Conservation (phyloP, 1,139 yeast species). For the Zygoascus sp. region DNA sequence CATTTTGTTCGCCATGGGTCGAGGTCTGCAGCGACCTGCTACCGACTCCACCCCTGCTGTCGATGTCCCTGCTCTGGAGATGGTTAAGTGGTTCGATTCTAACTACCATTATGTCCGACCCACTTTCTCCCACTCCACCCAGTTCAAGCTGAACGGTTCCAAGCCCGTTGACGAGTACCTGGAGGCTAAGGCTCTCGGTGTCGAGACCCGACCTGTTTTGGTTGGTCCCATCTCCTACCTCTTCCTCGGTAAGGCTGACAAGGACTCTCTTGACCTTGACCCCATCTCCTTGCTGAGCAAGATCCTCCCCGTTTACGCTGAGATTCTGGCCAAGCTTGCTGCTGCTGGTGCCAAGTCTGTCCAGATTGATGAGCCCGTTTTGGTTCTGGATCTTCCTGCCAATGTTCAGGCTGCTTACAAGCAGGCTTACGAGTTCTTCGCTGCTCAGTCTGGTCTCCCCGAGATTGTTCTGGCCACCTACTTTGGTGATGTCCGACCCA, state of each 20-base stretch:
- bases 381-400: conserved; percentile 89
- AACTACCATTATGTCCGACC: conserved; percentile 99
- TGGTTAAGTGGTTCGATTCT: conserved; percentile 99
- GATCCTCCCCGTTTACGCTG: conserved; percentile 87
- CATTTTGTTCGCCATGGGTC: conserved; percentile 97
- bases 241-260: conserved; percentile 95
- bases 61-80: conserved; percentile 98
- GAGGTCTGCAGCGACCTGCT: conserved; percentile 98
- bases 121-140: conserved; percentile 91
- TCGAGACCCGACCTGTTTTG: conserved; percentile 95
- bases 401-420: conserved; percentile 79
- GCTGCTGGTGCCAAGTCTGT: conserved; percentile 94
- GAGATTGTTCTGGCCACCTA: conserved; percentile 81
- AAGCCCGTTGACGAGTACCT: conserved; percentile 97
- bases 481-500: conserved; percentile 98
- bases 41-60: conserved; percentile 83
- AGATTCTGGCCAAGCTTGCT: conserved; percentile 79
- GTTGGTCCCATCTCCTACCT: conserved; percentile 96
- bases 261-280: conserved; percentile 91
- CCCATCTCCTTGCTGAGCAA: conserved; percentile 86
- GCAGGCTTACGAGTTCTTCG: conserved; percentile 73
- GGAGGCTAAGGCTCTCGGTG: conserved; percentile 95
- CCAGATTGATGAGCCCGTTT: conserved; percentile 96
- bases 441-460: conserved; percentile 63
- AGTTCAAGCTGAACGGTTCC: conserved; percentile 91